Percentiles rank a stretch among this genome's conserved stretches.
phyloP scores from a whole-genome alignment of 2,329 filamentous ascomycete species.

The Decorospora gaudefroyi region DNA sequence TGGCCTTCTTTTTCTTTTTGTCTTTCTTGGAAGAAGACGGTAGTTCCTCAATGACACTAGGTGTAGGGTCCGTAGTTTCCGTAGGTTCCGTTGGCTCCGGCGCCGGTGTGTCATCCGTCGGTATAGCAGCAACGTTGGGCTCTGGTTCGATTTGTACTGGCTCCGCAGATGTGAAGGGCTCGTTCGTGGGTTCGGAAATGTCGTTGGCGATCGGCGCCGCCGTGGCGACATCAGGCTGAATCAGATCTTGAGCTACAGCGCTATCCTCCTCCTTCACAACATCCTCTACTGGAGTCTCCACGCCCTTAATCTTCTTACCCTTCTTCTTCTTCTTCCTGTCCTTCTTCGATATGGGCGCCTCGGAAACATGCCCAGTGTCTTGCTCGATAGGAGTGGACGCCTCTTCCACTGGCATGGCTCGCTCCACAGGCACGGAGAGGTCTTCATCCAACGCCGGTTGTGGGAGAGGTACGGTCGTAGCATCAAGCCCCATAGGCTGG shows the following conservation, averaged over 20 bases:
- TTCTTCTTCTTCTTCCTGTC: constrained; percentile 34
- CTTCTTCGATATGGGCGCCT: constrained; percentile 18
- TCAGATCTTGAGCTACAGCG: neutral
- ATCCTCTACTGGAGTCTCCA: constrained; percentile 16
- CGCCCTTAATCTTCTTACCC: constrained; percentile 24
- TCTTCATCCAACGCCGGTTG: neutral
- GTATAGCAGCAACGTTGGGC: neutral
- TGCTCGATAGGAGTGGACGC: too few species aligned
- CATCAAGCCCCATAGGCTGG: neutral
- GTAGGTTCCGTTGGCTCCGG: neutral
- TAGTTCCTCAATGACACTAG: neutral
- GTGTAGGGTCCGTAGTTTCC: too few species aligned
- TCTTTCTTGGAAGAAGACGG: constrained; percentile 26
- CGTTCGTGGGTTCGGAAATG: neutral
- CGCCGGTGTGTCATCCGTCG: neutral
- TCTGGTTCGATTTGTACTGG: neutral
- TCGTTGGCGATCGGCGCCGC: neutral
- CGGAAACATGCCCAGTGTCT: neutral
- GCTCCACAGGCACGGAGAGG: neutral
- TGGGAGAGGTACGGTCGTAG: neutral
- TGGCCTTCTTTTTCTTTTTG: constrained; percentile 36
- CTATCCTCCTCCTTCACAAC: neutral
- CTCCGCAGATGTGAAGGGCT: neutral
- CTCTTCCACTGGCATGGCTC: neutral
- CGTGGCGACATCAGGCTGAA: neutral